phyloP scores from a whole-genome alignment of 768 basidiomycete genomes.

The Suillus decipiens region DNA sequence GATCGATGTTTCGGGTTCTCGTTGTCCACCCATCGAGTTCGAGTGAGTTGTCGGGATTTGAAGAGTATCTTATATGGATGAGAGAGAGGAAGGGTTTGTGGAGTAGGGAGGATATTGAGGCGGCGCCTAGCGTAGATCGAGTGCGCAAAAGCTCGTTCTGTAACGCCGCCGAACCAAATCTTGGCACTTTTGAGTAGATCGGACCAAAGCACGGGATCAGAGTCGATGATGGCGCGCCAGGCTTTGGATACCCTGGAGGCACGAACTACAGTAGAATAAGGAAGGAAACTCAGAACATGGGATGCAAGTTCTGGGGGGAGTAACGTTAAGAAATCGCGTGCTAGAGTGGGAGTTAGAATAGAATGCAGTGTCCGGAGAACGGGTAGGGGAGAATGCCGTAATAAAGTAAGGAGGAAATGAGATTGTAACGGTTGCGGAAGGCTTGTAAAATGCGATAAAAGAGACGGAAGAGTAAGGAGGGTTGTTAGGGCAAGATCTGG shows the following conservation, averaged over 20 bases:
- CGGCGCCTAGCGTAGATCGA: slow-evolving; percentile 65
- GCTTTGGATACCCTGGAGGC: slow-evolving; percentile 87
- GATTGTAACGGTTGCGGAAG: slow-evolving; percentile 87
- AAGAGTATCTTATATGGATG: slow-evolving; percentile 93
- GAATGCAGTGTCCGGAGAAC: slow-evolving; percentile 89
- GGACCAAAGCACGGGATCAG: slow-evolving; percentile 87
- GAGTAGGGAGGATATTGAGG: slow-evolving; percentile 38
- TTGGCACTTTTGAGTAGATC: slow-evolving; percentile 81
- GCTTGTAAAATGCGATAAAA: slow-evolving; percentile 78
- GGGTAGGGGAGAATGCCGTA: slow-evolving; percentile 88
- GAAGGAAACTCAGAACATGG: slow-evolving; percentile 82
- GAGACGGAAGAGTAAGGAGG: slow-evolving; percentile 80
- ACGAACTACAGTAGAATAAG: slow-evolving; percentile 78
- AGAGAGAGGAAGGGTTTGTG: slow-evolving; percentile 62
- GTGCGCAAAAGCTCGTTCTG: slow-evolving; percentile 78
- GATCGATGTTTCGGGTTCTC: slow-evolving; percentile 72
- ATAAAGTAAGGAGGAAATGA: slow-evolving; percentile 88
- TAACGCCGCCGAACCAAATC: slow-evolving; percentile 88
- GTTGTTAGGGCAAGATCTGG: slow-evolving; percentile 82
- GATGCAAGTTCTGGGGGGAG: slow-evolving; percentile 93
- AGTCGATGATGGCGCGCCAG: slow-evolving; percentile 92
- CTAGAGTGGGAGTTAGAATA: slow-evolving; percentile 86
- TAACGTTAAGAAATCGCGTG: slow-evolving; percentile 91
- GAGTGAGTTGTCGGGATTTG: slow-evolving; percentile 83
- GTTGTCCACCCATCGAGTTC: slow-evolving; percentile 77